These are phyloP conservation scores for Pythium biforme DNA, from an alignment of 352 stramenopile genomes.

Conservation along the genomic window DNA sequence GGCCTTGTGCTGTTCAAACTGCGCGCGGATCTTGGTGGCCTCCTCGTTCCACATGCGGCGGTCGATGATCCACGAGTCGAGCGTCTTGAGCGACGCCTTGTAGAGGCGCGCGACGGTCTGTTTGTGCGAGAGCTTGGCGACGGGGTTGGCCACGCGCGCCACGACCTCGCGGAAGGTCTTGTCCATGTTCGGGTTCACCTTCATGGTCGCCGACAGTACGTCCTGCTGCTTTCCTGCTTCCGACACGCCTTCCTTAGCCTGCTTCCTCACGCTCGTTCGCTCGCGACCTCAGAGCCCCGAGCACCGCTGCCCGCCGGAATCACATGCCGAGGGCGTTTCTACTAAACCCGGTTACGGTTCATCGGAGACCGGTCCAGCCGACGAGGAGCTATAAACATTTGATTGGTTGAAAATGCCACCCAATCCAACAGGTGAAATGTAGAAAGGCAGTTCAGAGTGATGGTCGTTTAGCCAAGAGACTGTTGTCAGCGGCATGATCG, in stretches of 20 bases:
- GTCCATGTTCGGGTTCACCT: conserved; percentile 86
- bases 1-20: conserved; percentile 88
- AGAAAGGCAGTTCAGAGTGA: background rate
- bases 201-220: conserved; percentile 44
- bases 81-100: conserved; percentile 92
- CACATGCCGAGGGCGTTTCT: conserved; percentile 1
- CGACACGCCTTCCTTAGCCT: background rate
- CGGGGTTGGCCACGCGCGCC: conserved; percentile 51
- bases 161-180: conserved; percentile 84
- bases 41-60: conserved; percentile 95
- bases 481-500: too few species aligned
- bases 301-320: conserved; percentile 13
- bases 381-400: conserved; percentile 5
- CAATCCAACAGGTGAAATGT: background rate
- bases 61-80: conserved; percentile 94
- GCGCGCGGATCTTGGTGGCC: conserved; percentile 88
- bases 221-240: background rate
- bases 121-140: conserved; percentile 81
- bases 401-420: background rate
- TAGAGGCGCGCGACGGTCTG: conserved; percentile 93
- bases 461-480: background rate
- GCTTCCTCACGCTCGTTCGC: conserved; percentile 1
- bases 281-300: conserved; percentile 12
- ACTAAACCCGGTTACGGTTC: conserved; percentile 28
- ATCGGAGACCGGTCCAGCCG: conserved; percentile 2